Evolutionary conservation across 192 early-diverging fungal genomes (phyloP), one percentile per base, ranked within the genome.

Genomic region (Entomortierella lignicola): DNA sequence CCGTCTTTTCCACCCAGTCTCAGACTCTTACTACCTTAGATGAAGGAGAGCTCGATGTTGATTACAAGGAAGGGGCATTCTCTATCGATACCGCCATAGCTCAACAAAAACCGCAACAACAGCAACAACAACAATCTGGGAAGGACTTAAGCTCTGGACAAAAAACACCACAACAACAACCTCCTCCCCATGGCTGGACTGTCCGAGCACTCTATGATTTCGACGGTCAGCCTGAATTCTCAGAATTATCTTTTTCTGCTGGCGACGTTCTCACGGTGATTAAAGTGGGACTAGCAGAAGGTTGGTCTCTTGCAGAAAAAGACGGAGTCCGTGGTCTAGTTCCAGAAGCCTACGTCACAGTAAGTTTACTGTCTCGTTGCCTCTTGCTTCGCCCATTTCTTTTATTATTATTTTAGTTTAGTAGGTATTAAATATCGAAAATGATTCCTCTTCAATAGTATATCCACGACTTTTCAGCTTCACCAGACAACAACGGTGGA

Each of bases 281-380:
- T n/a, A 84, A 77, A 23, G 77, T 77, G 13, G 66, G 70, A 25
- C 57, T 84, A 0, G 77, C 82, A 3, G 82, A 84, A 51, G 82
- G 82, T 1, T 84, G 82, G 82, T 84, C 82, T 0, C 64, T 84
- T 20, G 82, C 77, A 18, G 72, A 81, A 50, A 84, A 84, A 32
- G 83, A 81, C 39, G 83, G 79, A 13, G 66, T 77, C 31, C 80
- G 72, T 17, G 79, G 79, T n/a, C 70, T 84, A 17, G 69, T 81
- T 26, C 83, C 79, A 27, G 79, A 84, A 44, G 39, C 83, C 8
- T 84, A 84, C 55, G 65, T 84, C 25, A 84, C 83, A 2, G 82
- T 81, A 77, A 64, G 68, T 62, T 32, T 30, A 10, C 59, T 20
- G 12, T 47, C 12, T 42, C 39, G n/a, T n/a, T n/a, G n/a, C n/a